These are phyloP conservation scores for Theileria parva DNA, from an alignment of 169 alveolate species.

Conservation along the genomic window DNA sequence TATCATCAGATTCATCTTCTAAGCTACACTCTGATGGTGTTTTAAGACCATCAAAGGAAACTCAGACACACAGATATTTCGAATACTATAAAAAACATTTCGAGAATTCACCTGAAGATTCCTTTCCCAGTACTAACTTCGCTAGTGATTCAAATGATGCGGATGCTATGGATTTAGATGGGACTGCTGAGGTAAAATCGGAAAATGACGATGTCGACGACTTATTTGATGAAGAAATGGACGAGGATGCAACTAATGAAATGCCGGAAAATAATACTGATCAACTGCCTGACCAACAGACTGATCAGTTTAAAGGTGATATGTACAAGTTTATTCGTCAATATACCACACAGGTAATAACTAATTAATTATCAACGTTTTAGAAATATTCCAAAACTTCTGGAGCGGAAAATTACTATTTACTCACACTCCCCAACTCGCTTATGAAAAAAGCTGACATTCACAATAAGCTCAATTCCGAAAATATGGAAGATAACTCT, in stretches of 20 bases:
- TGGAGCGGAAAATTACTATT: constrained; percentile 59
- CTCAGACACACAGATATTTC: constrained; percentile 50
- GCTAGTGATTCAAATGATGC: background rate
- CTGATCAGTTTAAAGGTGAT: constrained; percentile 5
- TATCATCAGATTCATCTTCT: constrained; percentile 18
- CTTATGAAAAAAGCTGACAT: constrained; percentile 19
- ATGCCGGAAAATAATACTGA: background rate
- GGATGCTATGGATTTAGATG: background rate
- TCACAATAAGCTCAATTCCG: constrained; percentile 31
- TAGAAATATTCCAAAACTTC: constrained; percentile 42
- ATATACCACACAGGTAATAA: constrained; percentile 64
- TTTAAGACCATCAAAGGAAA: constrained; percentile 53
- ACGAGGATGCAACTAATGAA: background rate
- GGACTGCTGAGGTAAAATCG: background rate
- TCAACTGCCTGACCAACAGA: background rate
- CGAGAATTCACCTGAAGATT: background rate
- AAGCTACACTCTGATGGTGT: constrained; percentile 45
- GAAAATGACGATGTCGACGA: constrained; percentile 21
- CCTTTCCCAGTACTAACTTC: background rate
- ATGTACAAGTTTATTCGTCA: constrained; percentile 43
- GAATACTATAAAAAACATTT: constrained; percentile 40
- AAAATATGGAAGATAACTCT: constrained; percentile 11
- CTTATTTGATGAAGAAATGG: constrained; percentile 28
- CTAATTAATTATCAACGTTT: background rate
- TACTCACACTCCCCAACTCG: constrained; percentile 43